A percentile compares a stretch with the other conserved stretches of the same genome.
Conservation (phyloP, 768 basidiomycete species). For the Daedalea quercina region DNA sequence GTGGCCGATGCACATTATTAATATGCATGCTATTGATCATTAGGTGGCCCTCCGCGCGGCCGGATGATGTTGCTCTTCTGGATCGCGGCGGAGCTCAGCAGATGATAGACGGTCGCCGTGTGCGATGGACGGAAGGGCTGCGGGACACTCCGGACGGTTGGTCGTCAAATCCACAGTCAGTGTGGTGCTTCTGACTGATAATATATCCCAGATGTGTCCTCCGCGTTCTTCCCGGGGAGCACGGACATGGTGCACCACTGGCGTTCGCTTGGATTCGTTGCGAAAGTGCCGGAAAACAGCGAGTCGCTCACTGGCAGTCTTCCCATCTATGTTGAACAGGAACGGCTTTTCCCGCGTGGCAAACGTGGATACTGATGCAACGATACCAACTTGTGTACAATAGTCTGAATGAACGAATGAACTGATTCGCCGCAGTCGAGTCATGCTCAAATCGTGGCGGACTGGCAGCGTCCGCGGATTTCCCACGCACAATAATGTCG, state of each 20-base stretch:
- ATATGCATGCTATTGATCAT: not conserved
- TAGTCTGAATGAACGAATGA: too few species aligned
- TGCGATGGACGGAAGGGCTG: not conserved
- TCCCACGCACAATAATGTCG: too few species aligned
- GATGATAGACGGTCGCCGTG: not conserved
- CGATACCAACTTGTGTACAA: too few species aligned
- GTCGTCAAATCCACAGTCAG: not conserved
- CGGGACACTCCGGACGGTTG: slow-evolving; percentile 4
- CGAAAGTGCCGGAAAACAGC: slow-evolving; percentile 1
- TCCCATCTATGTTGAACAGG: too few species aligned
- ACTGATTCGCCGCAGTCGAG: too few species aligned
- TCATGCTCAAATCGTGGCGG: too few species aligned
- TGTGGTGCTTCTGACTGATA: not conserved
- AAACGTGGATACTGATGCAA: too few species aligned
- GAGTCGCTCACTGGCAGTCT: not conserved
- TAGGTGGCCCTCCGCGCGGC: slow-evolving; percentile 27
- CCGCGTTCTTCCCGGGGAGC: slow-evolving; percentile 12
- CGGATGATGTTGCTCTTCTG: slow-evolving; percentile 23
- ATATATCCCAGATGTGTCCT: not conserved
- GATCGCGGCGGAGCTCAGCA: too few species aligned
- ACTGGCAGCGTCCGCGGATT: too few species aligned
- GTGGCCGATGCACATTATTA: not conserved
- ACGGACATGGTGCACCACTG: slow-evolving; percentile 17
- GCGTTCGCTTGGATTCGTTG: slow-evolving; percentile 14
- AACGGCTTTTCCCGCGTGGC: too few species aligned